Evolutionary conservation across 208 protist species (phyloP), one percentile per base, ranked within the genome.

Genomic region (Borovskyia barvae): DNA sequence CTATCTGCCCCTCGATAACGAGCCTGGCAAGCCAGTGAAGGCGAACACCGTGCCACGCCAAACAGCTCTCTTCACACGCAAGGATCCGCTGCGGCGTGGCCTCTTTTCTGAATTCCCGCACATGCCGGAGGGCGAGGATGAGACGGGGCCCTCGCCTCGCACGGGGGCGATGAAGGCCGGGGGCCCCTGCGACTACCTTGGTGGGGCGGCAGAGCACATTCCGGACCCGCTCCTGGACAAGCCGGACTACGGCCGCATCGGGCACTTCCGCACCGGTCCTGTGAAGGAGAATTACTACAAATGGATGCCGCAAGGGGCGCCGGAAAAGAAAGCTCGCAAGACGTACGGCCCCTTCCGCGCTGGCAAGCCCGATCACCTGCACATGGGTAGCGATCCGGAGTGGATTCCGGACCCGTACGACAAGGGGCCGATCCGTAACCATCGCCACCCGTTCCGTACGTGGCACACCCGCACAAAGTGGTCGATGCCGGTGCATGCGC

Each of bases 381-480:
- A 64, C 35, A 75, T 88, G 62, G 85, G 80, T 39, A 82, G 78
- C 24, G 80, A 89, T 46, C 57, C 74, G 47, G 83, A 92, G 71
- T 91, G 84, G 82, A 87, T 93, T 36, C 90, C 90, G 2, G 87
- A 96, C 61, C 90, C 90, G 48, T 87, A 89, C 41, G 59, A 83
- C 56, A 78, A 87, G 54, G 73, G 55, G 9, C 36, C 54, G 22
- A 74, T 96, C 37, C 81, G 82, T 61, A 75, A 72, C 51, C 46
- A 76, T 3, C 47, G 64, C 17, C 67, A 80, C 25, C 90, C 86
- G 11, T 92, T 96, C 75, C 76, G 82, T 25, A 96, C 86, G 30
- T 96, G 86, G 85, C 84, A 96, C 70, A 96, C 90, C 11, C 63
- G 76, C 37, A 90, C 85, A 43, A 96, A 96, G 70, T 90, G 78